Conservation (phyloP, 192 early-diverging fungal species). For the Rhizophagus clarus region DNA sequence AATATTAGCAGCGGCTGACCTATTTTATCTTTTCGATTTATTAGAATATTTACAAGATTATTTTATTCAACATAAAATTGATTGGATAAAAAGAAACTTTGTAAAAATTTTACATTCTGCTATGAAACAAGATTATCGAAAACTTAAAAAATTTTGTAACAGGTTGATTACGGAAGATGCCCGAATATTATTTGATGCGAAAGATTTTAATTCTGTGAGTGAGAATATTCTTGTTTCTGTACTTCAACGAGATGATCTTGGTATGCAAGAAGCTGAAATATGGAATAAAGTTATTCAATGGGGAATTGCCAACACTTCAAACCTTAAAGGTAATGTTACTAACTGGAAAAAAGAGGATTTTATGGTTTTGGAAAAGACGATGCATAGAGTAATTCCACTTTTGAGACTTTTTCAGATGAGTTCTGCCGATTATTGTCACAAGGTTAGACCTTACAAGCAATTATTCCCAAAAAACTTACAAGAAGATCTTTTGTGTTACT, state of each 20-base stretch:
- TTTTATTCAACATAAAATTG: neutral
- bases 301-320: neutral
- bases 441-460: constrained; percentile 18
- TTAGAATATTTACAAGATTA: neutral
- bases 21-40: neutral
- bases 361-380: neutral
- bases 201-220: neutral
- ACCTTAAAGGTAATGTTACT: neutral
- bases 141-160: constrained; percentile 6
- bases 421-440: constrained; percentile 7
- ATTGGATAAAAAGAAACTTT: constrained; percentile 12
- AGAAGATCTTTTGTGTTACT: constrained; percentile 11
- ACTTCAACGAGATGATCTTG: constrained; percentile 14
- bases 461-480: constrained; percentile 4
- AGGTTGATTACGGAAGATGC: neutral
- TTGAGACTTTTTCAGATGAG: constrained; percentile 7
- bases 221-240: constrained; percentile 14
- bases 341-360: constrained; percentile 11
- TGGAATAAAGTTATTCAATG: constrained; percentile 23
- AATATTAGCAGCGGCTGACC: constrained; percentile 1
- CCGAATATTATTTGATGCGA: neutral
- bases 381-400: constrained; percentile 5
- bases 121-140: neutral
- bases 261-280: neutral
- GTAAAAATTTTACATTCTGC: constrained; percentile 14